Conservation (phyloP, 495 filamentous ascomycete genomes). For the Pseudoneurospora amorphoporcata region DNA sequence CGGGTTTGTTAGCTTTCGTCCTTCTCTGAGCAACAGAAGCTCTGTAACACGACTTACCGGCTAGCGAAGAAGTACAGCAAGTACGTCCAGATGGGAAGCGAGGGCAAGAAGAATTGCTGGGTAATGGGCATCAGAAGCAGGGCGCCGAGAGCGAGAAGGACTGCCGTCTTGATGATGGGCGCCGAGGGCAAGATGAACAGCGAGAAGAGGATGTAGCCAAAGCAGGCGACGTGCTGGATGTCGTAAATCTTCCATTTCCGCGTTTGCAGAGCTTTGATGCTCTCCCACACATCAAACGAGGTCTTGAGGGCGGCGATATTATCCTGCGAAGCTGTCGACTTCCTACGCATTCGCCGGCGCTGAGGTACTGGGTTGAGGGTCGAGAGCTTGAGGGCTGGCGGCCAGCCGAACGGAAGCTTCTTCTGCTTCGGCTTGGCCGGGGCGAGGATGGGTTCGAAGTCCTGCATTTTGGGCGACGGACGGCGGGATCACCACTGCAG, state of each 20-base stretch:
- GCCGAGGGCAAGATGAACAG: conserved; percentile 68
- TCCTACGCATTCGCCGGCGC: conserved; percentile 59
- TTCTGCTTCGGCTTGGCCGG: conserved; percentile 18
- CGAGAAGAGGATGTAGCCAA: conserved; percentile 67
- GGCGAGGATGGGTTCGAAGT: conserved; percentile 15
- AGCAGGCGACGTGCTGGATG: conserved; percentile 68
- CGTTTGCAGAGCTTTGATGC: conserved; percentile 56
- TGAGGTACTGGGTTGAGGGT: conserved; percentile 50
- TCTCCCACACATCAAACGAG: conserved; percentile 66
- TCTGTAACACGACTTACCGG: conserved; percentile 51
- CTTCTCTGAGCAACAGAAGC: neutral
- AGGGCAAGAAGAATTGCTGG: conserved; percentile 83
- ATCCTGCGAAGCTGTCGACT: conserved; percentile 49
- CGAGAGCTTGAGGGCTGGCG: conserved; percentile 15
- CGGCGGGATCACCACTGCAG: neutral
- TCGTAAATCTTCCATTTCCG: conserved; percentile 82
- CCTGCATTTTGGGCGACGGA: conserved; percentile 13
- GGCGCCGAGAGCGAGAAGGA: conserved; percentile 52
- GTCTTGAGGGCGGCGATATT: conserved; percentile 64
- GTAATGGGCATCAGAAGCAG: conserved; percentile 79
- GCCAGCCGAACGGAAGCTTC: conserved; percentile 20
- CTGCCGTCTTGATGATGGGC: conserved; percentile 60
- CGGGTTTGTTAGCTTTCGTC: neutral
- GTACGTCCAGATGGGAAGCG: conserved; percentile 73
- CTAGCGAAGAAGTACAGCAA: conserved; percentile 81